Conservation (phyloP, 345 rosid genomes). For the Murraya koenigii region DNA sequence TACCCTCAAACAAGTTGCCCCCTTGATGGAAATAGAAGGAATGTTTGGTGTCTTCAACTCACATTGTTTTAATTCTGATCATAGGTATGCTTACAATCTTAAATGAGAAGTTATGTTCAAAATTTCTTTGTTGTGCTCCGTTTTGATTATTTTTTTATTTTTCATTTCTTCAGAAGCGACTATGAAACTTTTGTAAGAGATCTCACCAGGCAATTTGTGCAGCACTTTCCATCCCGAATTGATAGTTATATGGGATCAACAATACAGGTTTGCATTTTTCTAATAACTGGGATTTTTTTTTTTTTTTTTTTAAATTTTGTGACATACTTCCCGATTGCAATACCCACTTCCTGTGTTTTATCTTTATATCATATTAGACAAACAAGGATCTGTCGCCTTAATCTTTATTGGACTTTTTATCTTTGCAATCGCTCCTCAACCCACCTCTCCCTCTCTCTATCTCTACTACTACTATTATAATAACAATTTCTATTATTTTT, state of each 20-base stretch:
- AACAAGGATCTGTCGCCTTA: not conserved
- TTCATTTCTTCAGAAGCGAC: conserved; percentile 49
- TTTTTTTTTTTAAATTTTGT: not conserved
- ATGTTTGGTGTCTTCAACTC: conserved; percentile 45
- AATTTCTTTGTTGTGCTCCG: conserved; percentile 2
- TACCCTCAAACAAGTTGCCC: conserved; percentile 64
- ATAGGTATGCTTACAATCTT: conserved; percentile 46
- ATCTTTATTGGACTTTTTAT: no score
- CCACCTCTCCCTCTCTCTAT: no score
- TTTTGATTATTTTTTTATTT: conserved; percentile 1
- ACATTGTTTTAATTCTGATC: conserved; percentile 64
- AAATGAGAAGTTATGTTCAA: not conserved
- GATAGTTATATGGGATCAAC: conserved; percentile 76
- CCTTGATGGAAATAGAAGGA: conserved; percentile 67
- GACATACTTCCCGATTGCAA: not conserved
- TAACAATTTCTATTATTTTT: no score
- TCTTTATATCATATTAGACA: not conserved
- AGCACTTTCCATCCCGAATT: conserved; percentile 61
- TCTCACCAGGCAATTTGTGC: conserved; percentile 58
- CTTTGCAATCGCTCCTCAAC: no score
- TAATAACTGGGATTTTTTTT: not conserved
- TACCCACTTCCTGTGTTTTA: not conserved
- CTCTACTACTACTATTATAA: no score
- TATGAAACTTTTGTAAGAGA: conserved; percentile 83
- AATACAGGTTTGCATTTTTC: conserved; percentile 61